A percentile compares a stretch with the other conserved stretches of the same genome.
Evolutionary conservation across 371 early-diverging fungal species (phyloP).

Genomic region (Mucor racemosus): DNA sequence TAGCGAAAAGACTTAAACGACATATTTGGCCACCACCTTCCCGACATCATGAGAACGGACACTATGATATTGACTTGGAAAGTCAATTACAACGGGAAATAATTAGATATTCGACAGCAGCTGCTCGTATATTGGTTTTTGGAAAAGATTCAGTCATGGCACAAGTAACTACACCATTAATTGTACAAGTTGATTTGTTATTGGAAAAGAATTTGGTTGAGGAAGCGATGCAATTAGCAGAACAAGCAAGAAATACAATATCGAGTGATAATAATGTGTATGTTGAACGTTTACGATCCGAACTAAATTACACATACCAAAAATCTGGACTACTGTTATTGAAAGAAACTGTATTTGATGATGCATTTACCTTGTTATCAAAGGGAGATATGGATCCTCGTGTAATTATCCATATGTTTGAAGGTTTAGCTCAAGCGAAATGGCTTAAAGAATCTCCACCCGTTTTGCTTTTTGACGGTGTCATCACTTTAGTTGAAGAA

Average conservation of each 20-base stretch:
- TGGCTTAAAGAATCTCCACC: slow-evolving; percentile 32
- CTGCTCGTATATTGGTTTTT: slow-evolving; percentile 65
- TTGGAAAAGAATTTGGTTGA: slow-evolving; percentile 57
- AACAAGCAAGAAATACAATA: slow-evolving; percentile 51
- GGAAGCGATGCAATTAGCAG: slow-evolving; percentile 63
- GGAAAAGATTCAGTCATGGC: slow-evolving; percentile 69
- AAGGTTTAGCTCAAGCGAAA: slow-evolving; percentile 47
- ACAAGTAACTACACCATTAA: slow-evolving; percentile 65
- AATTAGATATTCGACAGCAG: slow-evolving; percentile 49
- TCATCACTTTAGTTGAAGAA: slow-evolving; percentile 34
- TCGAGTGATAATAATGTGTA: slow-evolving; percentile 45
- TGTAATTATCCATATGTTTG: slow-evolving; percentile 63
- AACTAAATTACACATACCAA: slow-evolving; percentile 66
- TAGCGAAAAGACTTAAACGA: slow-evolving; percentile 38
- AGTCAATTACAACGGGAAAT: slow-evolving; percentile 36
- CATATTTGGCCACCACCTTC: slow-evolving; percentile 32
- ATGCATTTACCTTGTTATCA: slow-evolving; percentile 64
- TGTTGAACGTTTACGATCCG: slow-evolving; percentile 51
- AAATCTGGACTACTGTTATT: slow-evolving; percentile 72
- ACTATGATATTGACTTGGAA: slow-evolving; percentile 38
- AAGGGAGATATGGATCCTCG: slow-evolving; percentile 74
- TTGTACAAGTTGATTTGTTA: slow-evolving; percentile 60
- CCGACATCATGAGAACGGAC: slow-evolving; percentile 32
- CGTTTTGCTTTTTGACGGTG: slow-evolving; percentile 53
- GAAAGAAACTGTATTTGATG: slow-evolving; percentile 70